These are phyloP conservation scores for Termitomyces eurrhizus DNA, from an alignment of 768 basidiomycete species.

Conservation along the genomic window DNA sequence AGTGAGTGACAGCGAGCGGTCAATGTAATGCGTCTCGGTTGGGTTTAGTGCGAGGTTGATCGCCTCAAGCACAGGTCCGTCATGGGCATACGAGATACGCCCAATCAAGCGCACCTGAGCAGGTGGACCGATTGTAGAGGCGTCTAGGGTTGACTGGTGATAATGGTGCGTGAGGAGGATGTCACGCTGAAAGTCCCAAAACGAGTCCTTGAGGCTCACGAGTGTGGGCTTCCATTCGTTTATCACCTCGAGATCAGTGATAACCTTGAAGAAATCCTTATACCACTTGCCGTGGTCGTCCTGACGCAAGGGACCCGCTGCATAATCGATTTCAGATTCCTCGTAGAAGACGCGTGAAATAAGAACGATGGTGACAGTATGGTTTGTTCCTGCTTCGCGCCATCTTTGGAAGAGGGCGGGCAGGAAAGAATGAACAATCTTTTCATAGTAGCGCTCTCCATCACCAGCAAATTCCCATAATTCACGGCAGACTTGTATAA, in stretches of 20 bases:
- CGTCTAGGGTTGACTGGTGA: conserved; percentile 60
- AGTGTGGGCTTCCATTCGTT: conserved; percentile 87
- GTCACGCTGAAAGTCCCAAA: conserved; percentile 89
- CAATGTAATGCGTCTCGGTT: conserved; percentile 92
- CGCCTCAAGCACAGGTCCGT: conserved; percentile 93
- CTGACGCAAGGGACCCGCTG: conserved; percentile 73
- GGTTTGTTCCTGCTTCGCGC: conserved; percentile 82
- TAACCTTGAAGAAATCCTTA: conserved; percentile 96
- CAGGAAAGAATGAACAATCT: conserved; percentile 96
- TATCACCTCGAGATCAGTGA: conserved; percentile 87
- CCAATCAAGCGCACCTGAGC: conserved; percentile 73
- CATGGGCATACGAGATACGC: conserved; percentile 80
- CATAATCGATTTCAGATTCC: conserved; percentile 71
- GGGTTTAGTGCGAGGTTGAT: conserved; percentile 91
- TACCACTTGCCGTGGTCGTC: conserved; percentile 80
- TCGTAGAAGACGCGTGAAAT: conserved; percentile 93
- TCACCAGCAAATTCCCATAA: conserved; percentile 97
- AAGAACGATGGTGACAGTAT: conserved; percentile 91
- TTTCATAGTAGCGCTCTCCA: conserved; percentile 93
- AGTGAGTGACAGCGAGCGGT: conserved; percentile 88
- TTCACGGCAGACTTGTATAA: conserved; percentile 95
- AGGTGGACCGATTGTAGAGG: conserved; percentile 34
- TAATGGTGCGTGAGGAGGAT: conserved; percentile 89
- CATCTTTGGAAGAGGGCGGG: conserved; percentile 85
- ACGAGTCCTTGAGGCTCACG: conserved; percentile 81